Evolutionary conservation across 768 basidiomycete genomes (phyloP).

Genomic region (Boletus speciosus): DNA sequence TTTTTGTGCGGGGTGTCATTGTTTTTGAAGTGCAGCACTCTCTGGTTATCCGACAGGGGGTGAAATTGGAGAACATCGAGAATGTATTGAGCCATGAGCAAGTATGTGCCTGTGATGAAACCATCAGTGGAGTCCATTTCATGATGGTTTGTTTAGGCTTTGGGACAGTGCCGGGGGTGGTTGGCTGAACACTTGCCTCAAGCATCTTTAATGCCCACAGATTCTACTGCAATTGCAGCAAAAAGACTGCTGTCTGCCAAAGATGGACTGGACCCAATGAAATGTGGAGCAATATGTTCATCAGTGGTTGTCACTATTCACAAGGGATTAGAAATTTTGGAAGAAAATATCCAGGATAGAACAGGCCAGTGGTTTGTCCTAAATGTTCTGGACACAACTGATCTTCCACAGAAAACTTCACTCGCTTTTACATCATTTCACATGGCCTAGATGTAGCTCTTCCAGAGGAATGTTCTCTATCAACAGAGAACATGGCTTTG

Average conservation of each 20-base stretch:
- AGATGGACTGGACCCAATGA: slow-evolving; percentile 39
- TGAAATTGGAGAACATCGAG: slow-evolving; percentile 50
- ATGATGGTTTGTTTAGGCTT: slow-evolving; percentile 44
- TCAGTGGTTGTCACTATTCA: slow-evolving; percentile 58
- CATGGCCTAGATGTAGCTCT: slow-evolving; percentile 31
- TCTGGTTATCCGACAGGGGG: slow-evolving; percentile 60
- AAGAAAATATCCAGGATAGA: slow-evolving; percentile 61
- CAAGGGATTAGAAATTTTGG: slow-evolving; percentile 57
- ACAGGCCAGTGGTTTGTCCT: slow-evolving; percentile 11
- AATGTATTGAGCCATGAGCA: slow-evolving; percentile 77
- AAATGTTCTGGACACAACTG: neutral
- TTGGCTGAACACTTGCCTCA: slow-evolving; percentile 49
- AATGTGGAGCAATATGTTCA: slow-evolving; percentile 75
- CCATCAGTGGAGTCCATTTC: neutral
- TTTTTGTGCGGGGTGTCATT: slow-evolving; percentile 59
- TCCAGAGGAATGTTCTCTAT: slow-evolving; percentile 23
- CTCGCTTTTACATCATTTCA: slow-evolving; percentile 64
- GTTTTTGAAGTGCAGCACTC: slow-evolving; percentile 64
- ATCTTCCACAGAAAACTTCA: slow-evolving; percentile 52
- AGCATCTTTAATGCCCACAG: slow-evolving; percentile 50
- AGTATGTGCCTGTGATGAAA: slow-evolving; percentile 36
- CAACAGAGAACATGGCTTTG: slow-evolving; percentile 32
- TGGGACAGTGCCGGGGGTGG: slow-evolving; percentile 76
- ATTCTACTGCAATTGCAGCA: slow-evolving; percentile 75
- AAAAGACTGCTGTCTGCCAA: slow-evolving; percentile 32